Evolutionary conservation across 306 rosid species (phyloP).

Genomic region (Luffa aegyptiaca): DNA sequence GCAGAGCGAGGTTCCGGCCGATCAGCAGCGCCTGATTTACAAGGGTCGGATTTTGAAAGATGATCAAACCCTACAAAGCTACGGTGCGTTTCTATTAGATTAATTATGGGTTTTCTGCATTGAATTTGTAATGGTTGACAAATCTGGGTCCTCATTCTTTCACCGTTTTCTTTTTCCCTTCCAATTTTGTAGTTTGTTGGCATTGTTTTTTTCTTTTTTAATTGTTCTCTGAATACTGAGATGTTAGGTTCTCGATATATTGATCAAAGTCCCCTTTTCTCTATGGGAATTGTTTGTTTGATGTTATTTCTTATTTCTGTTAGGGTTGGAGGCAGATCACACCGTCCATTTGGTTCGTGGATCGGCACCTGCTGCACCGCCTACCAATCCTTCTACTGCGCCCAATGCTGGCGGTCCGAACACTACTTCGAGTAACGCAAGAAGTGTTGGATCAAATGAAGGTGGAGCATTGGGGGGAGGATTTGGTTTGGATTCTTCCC

Average conservation of each 20-base stretch:
- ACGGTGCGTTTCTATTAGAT: slow-evolving; percentile 28
- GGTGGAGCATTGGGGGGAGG: slow-evolving; percentile 56
- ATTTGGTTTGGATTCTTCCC: slow-evolving; percentile 41
- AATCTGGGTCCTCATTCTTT: neutral
- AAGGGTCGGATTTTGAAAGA: slow-evolving; percentile 83
- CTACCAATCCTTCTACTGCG: slow-evolving; percentile 31
- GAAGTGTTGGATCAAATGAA: slow-evolving; percentile 42
- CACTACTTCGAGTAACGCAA: slow-evolving; percentile 32
- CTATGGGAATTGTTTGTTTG: neutral
- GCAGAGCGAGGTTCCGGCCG: slow-evolving; percentile 43
- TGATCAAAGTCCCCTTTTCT: neutral
- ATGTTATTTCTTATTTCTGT: neutral
- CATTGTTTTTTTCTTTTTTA: neutral
- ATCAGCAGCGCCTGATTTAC: slow-evolving; percentile 79
- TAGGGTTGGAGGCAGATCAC: slow-evolving; percentile 84
- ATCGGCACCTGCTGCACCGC: slow-evolving; percentile 33
- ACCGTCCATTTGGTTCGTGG: slow-evolving; percentile 81
- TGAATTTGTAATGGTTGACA: neutral
- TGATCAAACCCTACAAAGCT: slow-evolving; percentile 64
- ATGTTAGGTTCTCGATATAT: neutral
- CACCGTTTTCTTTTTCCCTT: neutral
- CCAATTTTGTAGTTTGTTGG: neutral
- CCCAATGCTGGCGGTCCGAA: slow-evolving; percentile 33
- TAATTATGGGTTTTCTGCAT: slow-evolving; percentile 5
- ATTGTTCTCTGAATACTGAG: neutral